These are phyloP conservation scores for Lithocarpus polystachyus DNA, from an alignment of 306 rosid species.

Conservation along the genomic window DNA sequence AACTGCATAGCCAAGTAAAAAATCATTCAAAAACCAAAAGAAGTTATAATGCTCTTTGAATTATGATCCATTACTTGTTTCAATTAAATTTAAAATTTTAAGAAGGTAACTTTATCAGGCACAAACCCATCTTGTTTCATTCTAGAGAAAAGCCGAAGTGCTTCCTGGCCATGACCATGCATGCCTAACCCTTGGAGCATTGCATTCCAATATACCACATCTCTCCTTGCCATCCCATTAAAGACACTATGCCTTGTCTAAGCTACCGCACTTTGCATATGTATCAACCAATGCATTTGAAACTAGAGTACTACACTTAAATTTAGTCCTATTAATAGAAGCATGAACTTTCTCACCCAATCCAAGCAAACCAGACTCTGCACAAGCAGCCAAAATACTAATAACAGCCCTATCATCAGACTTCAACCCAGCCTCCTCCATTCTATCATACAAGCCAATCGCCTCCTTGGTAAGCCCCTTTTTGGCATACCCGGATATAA, in stretches of 20 bases:
- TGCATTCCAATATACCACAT: slow-evolving; percentile 78
- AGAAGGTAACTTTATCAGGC: slow-evolving; percentile 70
- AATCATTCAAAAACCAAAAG: slow-evolving; percentile 3
- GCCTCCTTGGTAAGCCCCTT: slow-evolving; percentile 63
- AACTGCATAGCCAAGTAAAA: background rate
- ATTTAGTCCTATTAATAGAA: slow-evolving; percentile 43
- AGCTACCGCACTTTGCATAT: slow-evolving; percentile 76
- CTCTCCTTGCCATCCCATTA: slow-evolving; percentile 45
- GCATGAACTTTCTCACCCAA: slow-evolving; percentile 68
- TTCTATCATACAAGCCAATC: slow-evolving; percentile 42
- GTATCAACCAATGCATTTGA: slow-evolving; percentile 77
- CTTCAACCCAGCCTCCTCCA: slow-evolving; percentile 61
- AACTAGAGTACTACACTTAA: slow-evolving; percentile 55
- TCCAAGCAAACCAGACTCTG: slow-evolving; percentile 63
- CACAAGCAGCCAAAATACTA: slow-evolving; percentile 70
- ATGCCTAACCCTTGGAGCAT: slow-evolving; percentile 83
- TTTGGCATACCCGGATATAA: slow-evolving; percentile 77
- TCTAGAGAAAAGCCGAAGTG: slow-evolving; percentile 59
- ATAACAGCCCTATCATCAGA: slow-evolving; percentile 55
- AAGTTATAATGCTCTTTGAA: no score
- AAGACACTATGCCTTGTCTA: slow-evolving; percentile 56
- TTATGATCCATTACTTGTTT: no score
- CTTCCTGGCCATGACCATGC: slow-evolving; percentile 75
- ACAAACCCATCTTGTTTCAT: slow-evolving; percentile 60
- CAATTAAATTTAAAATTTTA: no score